A percentile compares a stretch with the other conserved stretches of the same genome.
Evolutionary conservation across 2,329 filamentous ascomycete genomes (phyloP).

Genomic region (Ceratocystis destructans): DNA sequence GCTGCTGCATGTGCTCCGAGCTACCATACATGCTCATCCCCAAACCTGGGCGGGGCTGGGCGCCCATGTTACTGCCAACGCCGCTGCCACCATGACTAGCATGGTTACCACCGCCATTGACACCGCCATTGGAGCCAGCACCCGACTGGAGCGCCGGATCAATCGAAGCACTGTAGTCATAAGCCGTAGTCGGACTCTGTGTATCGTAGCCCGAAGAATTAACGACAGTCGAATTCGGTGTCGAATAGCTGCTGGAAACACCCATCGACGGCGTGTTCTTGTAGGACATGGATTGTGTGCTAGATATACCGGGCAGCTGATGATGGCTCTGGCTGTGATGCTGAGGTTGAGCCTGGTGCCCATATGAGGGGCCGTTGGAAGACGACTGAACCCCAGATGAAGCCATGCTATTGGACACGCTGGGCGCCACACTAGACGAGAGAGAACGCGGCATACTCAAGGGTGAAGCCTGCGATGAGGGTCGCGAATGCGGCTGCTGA

Average conservation of each 20-base stretch:
- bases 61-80: not conserved
- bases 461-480: constrained; percentile 14
- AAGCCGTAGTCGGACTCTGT: constrained; percentile 23
- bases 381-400: constrained; percentile 8
- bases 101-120: not conserved
- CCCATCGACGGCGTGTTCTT: constrained; percentile 15
- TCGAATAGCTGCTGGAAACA: constrained; percentile 15
- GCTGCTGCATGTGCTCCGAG: constrained; percentile 12
- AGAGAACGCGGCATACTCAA: constrained; percentile 1
- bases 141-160: constrained; percentile 46
- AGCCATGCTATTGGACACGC: not conserved
- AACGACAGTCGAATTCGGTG: constrained; percentile 15
- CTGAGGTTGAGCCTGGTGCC: constrained; percentile 1
- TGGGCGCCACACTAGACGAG: not conserved
- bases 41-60: not conserved
- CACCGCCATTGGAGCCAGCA: not conserved
- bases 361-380: not conserved
- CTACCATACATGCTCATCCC: not conserved
- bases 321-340: not conserved
- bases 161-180: constrained; percentile 43
- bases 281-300: constrained; percentile 9
- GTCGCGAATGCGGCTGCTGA: constrained; percentile 3
- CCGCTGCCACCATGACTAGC: not conserved
- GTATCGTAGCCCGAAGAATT: constrained; percentile 17
- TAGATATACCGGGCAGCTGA: constrained; percentile 14